Conservation (phyloP, 345 rosid species). For the Salix suchowensis region DNA sequence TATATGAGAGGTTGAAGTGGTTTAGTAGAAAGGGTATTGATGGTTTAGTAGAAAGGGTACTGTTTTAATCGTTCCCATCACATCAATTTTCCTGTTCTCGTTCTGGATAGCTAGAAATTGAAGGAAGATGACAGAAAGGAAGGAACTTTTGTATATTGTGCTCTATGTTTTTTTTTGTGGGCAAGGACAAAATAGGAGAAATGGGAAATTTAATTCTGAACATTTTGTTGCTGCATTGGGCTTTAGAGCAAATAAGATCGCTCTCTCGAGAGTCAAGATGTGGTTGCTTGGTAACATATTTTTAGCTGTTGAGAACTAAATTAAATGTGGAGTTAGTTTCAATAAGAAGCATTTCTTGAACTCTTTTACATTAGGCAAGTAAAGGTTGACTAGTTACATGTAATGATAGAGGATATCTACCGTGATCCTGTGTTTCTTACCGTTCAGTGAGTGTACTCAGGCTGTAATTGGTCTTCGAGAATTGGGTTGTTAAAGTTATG, state of each 20-base stretch:
- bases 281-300: neutral
- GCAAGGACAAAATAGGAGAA: neutral
- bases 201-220: neutral
- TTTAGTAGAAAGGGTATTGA: neutral
- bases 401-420: neutral
- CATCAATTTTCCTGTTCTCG: neutral
- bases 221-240: neutral
- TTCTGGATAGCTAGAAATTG: neutral
- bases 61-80: neutral
- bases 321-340: neutral
- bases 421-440: neutral
- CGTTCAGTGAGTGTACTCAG: neutral
- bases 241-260: neutral
- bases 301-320: neutral
- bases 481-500: neutral
- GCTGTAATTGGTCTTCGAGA: neutral
- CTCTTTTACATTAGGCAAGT: neutral
- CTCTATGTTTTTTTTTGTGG: neutral
- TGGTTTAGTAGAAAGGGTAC: neutral
- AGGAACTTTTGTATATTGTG: neutral
- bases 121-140: neutral
- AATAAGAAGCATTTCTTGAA: neutral
- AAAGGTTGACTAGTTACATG: neutral
- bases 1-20: neutral
- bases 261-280: neutral